Evolutionary conservation across 352 stramenopile species (phyloP), one percentile per base, ranked within the genome.

Genomic region (Pythium aphanidermatum): DNA sequence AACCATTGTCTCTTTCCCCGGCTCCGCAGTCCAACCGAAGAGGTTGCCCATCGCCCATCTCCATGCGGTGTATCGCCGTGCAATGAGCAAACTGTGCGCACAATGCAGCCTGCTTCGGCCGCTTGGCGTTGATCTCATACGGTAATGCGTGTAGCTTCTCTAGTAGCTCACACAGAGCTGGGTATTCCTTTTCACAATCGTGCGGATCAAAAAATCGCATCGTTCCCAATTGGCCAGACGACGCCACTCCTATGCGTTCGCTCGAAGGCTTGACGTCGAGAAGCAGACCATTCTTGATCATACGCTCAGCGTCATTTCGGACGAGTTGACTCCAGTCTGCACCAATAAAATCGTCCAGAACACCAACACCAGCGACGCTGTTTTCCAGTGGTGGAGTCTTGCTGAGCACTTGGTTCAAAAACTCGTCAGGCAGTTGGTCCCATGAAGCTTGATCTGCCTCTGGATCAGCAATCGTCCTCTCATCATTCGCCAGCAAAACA

Each of bases 51-150:
- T 86, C 62, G 10, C 71, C 68, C 0, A 37, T 16, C 26, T 60
- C 42, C 6, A 90, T 25, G 8, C 80, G 58, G 2, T 87, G 61
- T 2, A 90, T 23, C 8, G 65, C 68, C 20, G 76, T 86, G 20
- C 56, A 82, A 35, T 80, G 77, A 4, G 74, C 59, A 44, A 90
- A 88, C 41, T 83, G 74, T 1, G 81, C 73, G 49, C 76, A 91
- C 12, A 90, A 43, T 17, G 71, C 60, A 17, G 61, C 58, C 0
- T 51, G 54, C 7, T 60, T 36, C 0, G 61, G 53, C 2, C 60
- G 57, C 43, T 92, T 93, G 16, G 50, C 57, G 46, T 95, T 95
- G 57, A 95, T 81, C 46, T 94, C 82, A 40, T 70, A 87, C 4
- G 84, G 76, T 17, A 95, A 45, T 4, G 74, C 75, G 35, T 89